Evolutionary conservation across 2,329 filamentous ascomycete species (phyloP), one percentile per base, ranked within the genome.

Genomic region (Exophiala spinifera): DNA sequence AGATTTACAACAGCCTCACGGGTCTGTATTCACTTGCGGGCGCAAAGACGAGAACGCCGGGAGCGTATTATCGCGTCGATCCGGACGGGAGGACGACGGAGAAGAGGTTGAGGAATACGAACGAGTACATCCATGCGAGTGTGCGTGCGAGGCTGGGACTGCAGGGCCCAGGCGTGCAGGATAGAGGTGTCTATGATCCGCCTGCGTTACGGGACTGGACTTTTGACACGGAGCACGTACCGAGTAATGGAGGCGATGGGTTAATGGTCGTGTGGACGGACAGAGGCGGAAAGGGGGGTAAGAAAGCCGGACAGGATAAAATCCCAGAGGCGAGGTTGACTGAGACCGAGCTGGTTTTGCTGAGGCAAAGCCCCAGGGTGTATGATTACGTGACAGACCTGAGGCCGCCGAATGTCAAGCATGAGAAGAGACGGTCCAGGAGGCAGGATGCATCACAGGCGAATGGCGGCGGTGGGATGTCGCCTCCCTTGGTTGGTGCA

Each of bases 81-180:
- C 62, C 61, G 1, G 15, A 52, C 14, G 64, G 64, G 17, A 53
- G 58, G 20, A 28, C 55, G 8, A 65, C 55, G 23, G 46, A 23
- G 28, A 63, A 61, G 48, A 47, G 59, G 14, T 58, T 67, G 25
- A 57, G 56, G 44, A 64, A 64, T 42, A 67, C 65, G 15, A 66
- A 67, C 49, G 65, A 67, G 44, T 67, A 64, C 48, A 64, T 67
- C 46, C 65, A 67, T 44, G 59, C 64, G 7, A 63, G 60, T 11
- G 64, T 66, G 31, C 53, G 65, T 8, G 51, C 61, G 34, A 57
- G 65, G 10, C 15, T 64, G 2, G 63, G 61, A 7, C 43, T 65
- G 11, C 48, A 56, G n/a, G 64, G 64, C 0, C 64, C 64, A 8
- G 64, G 64, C 3, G 15, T 53, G 0, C 31, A 55, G 40, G 63